phyloP scores from a whole-genome alignment of 2,329 filamentous ascomycete genomes.

The Fusarium musae region DNA sequence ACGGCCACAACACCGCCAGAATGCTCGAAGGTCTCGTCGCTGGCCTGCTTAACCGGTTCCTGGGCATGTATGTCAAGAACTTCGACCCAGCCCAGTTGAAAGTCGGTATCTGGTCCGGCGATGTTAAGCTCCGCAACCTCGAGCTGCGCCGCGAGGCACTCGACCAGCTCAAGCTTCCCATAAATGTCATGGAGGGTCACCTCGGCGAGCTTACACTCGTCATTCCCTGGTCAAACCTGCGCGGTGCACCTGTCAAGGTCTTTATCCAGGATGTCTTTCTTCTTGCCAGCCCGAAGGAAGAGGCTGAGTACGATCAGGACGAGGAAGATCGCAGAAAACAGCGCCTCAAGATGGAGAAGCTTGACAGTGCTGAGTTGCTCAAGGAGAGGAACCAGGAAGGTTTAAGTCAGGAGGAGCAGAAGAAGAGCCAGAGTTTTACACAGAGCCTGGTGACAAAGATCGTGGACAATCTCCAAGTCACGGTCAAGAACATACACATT shows the following conservation, averaged over 20 bases:
- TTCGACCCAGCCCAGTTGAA: conserved; percentile 98
- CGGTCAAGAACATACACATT: conserved; percentile 97
- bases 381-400: conserved; percentile 94
- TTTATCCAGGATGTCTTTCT: conserved; percentile 97
- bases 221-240: conserved; percentile 97
- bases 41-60: conserved; percentile 96
- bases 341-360: conserved; percentile 97
- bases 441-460: conserved; percentile 95
- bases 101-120: conserved; percentile 98
- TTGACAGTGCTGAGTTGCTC: conserved; percentile 94
- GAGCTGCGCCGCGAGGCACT: conserved; percentile 94
- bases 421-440: conserved; percentile 98
- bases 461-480: conserved; percentile 97
- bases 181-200: conserved; percentile 97
- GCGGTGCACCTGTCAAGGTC: conserved; percentile 93
- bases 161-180: conserved; percentile 93
- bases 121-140: conserved; percentile 93
- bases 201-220: conserved; percentile 90
- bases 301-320: conserved; percentile 90
- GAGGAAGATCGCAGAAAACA: conserved; percentile 90
- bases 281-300: conserved; percentile 93
- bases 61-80: conserved; percentile 99
- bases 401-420: conserved; percentile 92
- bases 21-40: conserved; percentile 99
- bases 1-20: conserved; percentile 69